Evolutionary conservation across 192 early-diverging fungal species (phyloP), one percentile per base, ranked within the genome.

Genomic region (Coemansia sp.): DNA sequence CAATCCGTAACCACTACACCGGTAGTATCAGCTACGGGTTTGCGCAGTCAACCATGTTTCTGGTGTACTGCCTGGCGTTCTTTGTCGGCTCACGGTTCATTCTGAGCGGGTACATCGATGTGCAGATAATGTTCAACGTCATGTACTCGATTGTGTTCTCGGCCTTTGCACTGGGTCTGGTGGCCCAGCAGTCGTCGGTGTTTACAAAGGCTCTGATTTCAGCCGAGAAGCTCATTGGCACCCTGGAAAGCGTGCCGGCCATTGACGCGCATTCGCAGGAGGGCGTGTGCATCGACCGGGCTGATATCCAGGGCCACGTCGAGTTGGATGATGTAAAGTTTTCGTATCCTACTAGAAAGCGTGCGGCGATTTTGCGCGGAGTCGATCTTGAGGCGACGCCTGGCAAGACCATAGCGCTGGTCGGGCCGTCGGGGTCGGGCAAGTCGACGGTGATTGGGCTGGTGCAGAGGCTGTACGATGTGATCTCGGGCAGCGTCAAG

Each of bases 351-450:
- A 74, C 85, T 9, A 79, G 88, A 5, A 63, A 74, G 4, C 65
- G 77, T 23, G 78, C 79, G n/a, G 55, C 66, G 1, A 82, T 89
- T 46, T 62, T 91, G 24, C 72, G 72, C 18, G 85, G 81, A 5
- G 63, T 87, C 40, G 58, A 66, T 18, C 40, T 85, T 13, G 45
- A 39, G 3, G 78, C 60, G 7, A 42, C 61, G 6, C 60, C 85
- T n/a, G 88, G 87, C 19, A 64, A 77, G 61, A 94, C 88, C 11
- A 78, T 96, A 33, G 94, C 94, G 6, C 54, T 96, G 23, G 92
- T 93, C 3, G 94, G 94, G 2, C 74, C 83, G 5, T 89, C 87
- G 3, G 92, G 92, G 10, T 91, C 86, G 33, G 93, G 93, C 44
- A 95, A 95, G 55, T 82, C 80, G 0, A 86, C 86, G 0, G 78